Conservation (phyloP, 352 stramenopile species). For the Phytophthora boehmeriae region DNA sequence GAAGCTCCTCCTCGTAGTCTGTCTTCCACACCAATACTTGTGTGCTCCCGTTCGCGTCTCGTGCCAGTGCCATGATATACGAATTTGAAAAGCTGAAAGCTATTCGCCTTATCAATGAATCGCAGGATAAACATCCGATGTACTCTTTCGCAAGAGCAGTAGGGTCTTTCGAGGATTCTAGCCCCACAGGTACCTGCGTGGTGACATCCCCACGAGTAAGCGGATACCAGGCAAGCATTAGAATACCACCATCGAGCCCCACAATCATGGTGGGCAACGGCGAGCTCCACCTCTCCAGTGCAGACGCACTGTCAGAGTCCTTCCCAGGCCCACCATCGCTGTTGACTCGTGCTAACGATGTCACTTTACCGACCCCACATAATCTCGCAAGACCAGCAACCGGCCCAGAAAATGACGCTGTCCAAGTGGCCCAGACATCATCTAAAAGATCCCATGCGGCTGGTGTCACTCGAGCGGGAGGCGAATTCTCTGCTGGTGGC, state of each 20-base stretch:
- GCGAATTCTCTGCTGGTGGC: constrained; percentile 5
- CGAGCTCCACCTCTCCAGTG: constrained; percentile 42
- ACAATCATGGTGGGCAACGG: constrained; percentile 51
- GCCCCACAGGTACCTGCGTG: not conserved
- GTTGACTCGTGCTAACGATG: constrained; percentile 49
- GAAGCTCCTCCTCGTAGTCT: constrained; percentile 74
- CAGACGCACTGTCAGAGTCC: constrained; percentile 7
- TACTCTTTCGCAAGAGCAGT: constrained; percentile 66
- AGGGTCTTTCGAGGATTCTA: constrained; percentile 9
- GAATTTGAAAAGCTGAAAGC: constrained; percentile 61
- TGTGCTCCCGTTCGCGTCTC: constrained; percentile 34
- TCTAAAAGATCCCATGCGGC: constrained; percentile 34
- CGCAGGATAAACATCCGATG: constrained; percentile 44
- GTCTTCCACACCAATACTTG: constrained; percentile 76
- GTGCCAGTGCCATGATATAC: constrained; percentile 58
- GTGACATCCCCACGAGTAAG: constrained; percentile 42
- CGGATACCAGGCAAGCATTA: constrained; percentile 80
- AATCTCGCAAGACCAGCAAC: constrained; percentile 52
- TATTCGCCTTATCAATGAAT: constrained; percentile 48
- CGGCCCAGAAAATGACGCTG: constrained; percentile 55
- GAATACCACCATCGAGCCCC: constrained; percentile 51
- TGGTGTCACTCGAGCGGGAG: not conserved
- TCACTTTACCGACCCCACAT: constrained; percentile 32
- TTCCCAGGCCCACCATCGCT: constrained; percentile 13
- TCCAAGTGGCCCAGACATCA: constrained; percentile 61